phyloP scores from a whole-genome alignment of 352 stramenopile genomes.

The Phytopythium ostracodes region DNA sequence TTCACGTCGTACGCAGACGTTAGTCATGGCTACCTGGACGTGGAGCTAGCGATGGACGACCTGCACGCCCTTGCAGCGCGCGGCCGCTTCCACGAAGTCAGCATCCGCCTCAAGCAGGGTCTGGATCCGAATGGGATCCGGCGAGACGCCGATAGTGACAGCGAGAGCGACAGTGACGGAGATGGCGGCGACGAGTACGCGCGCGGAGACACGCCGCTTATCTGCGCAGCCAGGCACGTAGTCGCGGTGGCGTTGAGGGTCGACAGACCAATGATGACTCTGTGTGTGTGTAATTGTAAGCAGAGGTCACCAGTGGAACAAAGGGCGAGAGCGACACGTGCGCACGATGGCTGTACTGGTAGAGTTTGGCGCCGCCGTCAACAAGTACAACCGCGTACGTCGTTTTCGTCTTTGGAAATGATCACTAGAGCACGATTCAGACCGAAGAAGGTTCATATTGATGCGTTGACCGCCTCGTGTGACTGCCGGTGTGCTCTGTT shows the following conservation, averaged over 20 bases:
- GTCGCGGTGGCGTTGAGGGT: background rate
- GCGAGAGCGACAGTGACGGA: slow-evolving; percentile 2
- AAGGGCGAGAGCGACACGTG: slow-evolving; percentile 41
- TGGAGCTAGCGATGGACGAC: slow-evolving; percentile 46
- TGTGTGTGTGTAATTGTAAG: background rate
- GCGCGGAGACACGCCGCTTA: slow-evolving; percentile 49
- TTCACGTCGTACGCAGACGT: slow-evolving; percentile 55
- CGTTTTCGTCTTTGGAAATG: background rate
- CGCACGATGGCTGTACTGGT: slow-evolving; percentile 53
- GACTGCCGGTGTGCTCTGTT: background rate
- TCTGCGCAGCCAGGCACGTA: slow-evolving; percentile 45
- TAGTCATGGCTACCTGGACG: slow-evolving; percentile 50
- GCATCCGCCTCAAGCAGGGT: slow-evolving; percentile 44
- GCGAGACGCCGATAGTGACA: slow-evolving; percentile 23
- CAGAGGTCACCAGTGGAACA: slow-evolving; percentile 37
- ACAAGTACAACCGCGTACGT: slow-evolving; percentile 42
- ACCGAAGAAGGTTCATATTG: background rate
- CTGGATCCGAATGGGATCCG: slow-evolving; percentile 51
- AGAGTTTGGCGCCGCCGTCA: slow-evolving; percentile 47
- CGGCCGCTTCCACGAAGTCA: slow-evolving; percentile 35
- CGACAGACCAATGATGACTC: background rate
- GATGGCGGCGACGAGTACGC: slow-evolving; percentile 32
- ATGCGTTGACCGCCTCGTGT: background rate
- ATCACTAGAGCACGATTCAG: background rate
- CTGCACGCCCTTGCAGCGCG: slow-evolving; percentile 45